Base-by-base conservation (phyloP, 495 filamentous ascomycete genomes). In the Oidiodendron maius region DNA sequence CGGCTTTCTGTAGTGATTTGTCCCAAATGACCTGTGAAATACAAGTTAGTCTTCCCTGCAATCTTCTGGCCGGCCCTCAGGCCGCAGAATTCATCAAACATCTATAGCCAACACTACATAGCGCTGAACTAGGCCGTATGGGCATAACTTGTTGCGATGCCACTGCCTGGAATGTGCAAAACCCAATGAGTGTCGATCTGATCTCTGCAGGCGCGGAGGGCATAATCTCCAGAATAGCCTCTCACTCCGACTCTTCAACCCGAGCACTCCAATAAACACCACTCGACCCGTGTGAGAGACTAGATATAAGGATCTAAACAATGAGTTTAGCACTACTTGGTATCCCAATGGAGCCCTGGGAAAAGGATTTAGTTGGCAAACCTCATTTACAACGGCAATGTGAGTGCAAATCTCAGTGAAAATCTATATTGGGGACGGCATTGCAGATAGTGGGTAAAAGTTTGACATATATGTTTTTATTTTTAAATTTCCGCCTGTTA, bases 101-200 rank as follows among this genome's bases (percentile, higher is more conserved):
- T 4, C 66, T 80, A 6, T 52, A 56, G 22, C 62, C 65, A 5
- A 71, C 75, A 2, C 64, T 78, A 16, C 46, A 70, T 35, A 58
- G 57, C 16, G 60, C 61, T 8, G 68, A 66, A 40, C 59, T 76
- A 6, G 48, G 17, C 46, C 44, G 52, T 12, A 57, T 68, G 8
- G 40, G 59, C 20, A 72, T 79, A 38, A 64, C 59, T 40, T 79
- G 75, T 64, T 79, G 77, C 48, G 74, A 78, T 55, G 63, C 69
- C 4, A 64, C 61, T n/a, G 74, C 75, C 11, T 79, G 73, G 74
- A 55, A 57, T 8, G 53, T 55, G 20, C 59, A 65, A 37, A 56
- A 59, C 10, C 51, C 60, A n/a, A 69, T 72, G 59, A 63, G 69
- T n/a, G 46, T 56, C 16, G 55, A 64, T 37, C 62, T 81, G 41